Base-by-base conservation (phyloP, 129 eudicot species). In the Helianthus tuberosus region DNA sequence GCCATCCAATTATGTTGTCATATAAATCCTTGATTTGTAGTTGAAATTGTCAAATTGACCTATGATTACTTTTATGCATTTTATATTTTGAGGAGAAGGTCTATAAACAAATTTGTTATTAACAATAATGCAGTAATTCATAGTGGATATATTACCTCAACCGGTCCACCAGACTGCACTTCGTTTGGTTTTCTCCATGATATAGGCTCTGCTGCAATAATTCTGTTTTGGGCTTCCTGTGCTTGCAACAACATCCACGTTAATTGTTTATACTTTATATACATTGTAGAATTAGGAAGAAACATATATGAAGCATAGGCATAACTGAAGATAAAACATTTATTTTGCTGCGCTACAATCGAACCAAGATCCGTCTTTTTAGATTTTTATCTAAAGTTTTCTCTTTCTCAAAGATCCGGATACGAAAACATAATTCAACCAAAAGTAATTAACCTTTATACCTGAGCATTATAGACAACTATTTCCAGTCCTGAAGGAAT, bases 131-230 rank as follows among this genome's bases (percentile, higher is more conserved):
- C 48, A 44, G 11, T 44, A 44, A 44, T 10, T 44, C 48, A 8
- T 44, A 48, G 52, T 11, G 15, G n/a, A 10, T 57, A 32, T 43
- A 47, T 20, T 57, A 57, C 63, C 63, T 57, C 63, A 4, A 13
- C 7, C 5, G 52, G 36, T 32, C 36, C 52, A 11, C 52, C 52
- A 11, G 14, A 12, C 5, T 11, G 36, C 36, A 32, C 41, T 11
- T 29, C 65, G 1, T 29, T 27, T 59, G 65, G 65, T 12, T 27
- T 12, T 2, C 15, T 25, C 15, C 41, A 59, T 11, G 65, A 25
- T 59, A 59, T 1, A 25, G 65, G 65, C 43, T 59, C 41, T 59
- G 65, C 65, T 29, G 65, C n/a, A 27, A 59, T 59, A 12, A 59
- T 29, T 39, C 65, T 25, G 1, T 27, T 59, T 59, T 12, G 13